Evolutionary conservation across 805 yeast genomes (phyloP), one percentile per base, ranked within the genome.

Genomic region (Pichia thaimueangensis): DNA sequence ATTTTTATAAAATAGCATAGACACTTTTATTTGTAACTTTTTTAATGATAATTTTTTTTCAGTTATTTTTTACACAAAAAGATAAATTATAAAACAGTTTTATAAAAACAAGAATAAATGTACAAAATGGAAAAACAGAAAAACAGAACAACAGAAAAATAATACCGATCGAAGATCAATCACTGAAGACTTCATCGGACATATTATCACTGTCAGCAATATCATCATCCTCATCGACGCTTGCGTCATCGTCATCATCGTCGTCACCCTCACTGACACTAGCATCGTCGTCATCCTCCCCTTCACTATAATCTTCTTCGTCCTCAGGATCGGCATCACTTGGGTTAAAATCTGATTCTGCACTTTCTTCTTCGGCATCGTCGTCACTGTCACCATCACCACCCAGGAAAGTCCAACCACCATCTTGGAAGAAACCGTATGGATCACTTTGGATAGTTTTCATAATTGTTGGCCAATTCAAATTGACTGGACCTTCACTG

Each of bases 381-480:
- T 70, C 77, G 47, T 78, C 95, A 38, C 76, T 83, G 45, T 82
- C 96, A 17, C 89, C 88, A 35, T 81, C 91, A 32, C 93, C 91
- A 23, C 88, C 86, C 62, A 93, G 74, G 75, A 93, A 87, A 23
- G 78, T 74, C 98, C 98, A 93, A 41, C 98, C 98, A 43, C 97
- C 98, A 56, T 86, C 94, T 37, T 76, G 67, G 64, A 89, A 93
- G 68, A 93, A 93, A 58, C 87, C 91, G 60, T 87, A 87, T 12
- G 98, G 97, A 62, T 93, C 96, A 4, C 88, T 80, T 50, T 75
- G 78, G 49, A 91, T 79, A 0, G 97, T 87, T 66, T 88, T 91
- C 96, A 93, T 91, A 59, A 93, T 89, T 20, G 88, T 82, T 12
- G 80, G 71, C 98, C 98, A 93, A 67, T 87, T 88, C 76, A 93